Evolutionary conservation across 257 asterid genomes (phyloP).

Genomic region (Gentiana straminea): DNA sequence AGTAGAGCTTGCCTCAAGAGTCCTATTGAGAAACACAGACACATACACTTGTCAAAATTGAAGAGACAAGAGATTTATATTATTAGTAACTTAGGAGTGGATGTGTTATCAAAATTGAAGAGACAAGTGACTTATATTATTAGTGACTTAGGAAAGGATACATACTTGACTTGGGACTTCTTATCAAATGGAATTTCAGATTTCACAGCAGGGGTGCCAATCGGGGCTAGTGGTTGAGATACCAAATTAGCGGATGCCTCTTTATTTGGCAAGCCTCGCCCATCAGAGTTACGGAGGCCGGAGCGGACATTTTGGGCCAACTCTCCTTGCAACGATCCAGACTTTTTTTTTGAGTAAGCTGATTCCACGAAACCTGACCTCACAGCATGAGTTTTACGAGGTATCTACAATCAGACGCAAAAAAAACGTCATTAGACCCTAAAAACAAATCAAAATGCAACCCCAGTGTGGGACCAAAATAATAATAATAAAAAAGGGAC

Average conservation of each 20-base stretch:
- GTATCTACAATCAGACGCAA: slow-evolving; percentile 33
- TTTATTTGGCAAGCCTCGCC: slow-evolving; percentile 26
- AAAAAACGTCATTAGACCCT: slow-evolving; percentile 7
- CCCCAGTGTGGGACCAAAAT: background rate
- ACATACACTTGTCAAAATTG: slow-evolving; percentile 8
- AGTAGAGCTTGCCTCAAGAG: slow-evolving; percentile 28
- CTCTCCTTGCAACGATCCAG: slow-evolving; percentile 29
- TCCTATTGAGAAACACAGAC: slow-evolving; percentile 31
- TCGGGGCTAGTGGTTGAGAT: slow-evolving; percentile 53
- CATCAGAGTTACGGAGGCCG: slow-evolving; percentile 36
- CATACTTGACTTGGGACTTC: slow-evolving; percentile 38
- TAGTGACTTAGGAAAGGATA: slow-evolving; percentile 6
- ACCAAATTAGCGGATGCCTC: slow-evolving; percentile 29
- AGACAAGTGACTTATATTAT: background rate
- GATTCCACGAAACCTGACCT: slow-evolving; percentile 35
- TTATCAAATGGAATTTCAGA: slow-evolving; percentile 34
- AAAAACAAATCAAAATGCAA: background rate
- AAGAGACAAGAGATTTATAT: slow-evolving; percentile 2
- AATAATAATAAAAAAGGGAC: background rate
- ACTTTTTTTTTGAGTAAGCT: slow-evolving; percentile 32
- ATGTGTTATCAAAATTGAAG: slow-evolving; percentile 5
- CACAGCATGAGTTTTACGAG: slow-evolving; percentile 36
- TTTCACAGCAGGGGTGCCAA: slow-evolving; percentile 57
- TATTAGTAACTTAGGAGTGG: background rate
- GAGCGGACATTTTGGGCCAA: slow-evolving; percentile 23